A percentile compares a stretch with the other conserved stretches of the same genome.
Conservation (phyloP, 1,284 basidiomycete genomes). For the Dichomitus squalens region DNA sequence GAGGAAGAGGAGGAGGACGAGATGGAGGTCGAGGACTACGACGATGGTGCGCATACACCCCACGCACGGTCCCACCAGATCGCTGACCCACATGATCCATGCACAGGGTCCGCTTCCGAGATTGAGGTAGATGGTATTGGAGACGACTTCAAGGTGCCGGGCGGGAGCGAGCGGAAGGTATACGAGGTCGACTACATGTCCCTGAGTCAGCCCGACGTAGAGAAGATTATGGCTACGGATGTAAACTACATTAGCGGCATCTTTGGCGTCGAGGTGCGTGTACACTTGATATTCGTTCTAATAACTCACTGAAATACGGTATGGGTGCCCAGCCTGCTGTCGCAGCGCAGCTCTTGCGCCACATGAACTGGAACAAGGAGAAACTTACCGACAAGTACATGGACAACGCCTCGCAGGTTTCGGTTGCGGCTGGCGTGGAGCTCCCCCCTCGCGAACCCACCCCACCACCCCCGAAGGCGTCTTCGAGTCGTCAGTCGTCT, state of each 20-base stretch:
- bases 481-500: constrained; percentile 22
- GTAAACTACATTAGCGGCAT: constrained; percentile 85
- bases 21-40: constrained; percentile 50
- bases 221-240: constrained; percentile 76
- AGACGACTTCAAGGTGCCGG: constrained; percentile 60
- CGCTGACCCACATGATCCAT: neutral
- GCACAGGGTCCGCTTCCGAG: constrained; percentile 51
- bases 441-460: constrained; percentile 35
- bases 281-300: neutral
- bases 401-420: constrained; percentile 79
- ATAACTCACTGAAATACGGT: constrained; percentile 30
- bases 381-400: constrained; percentile 94
- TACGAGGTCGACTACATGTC: constrained; percentile 82
- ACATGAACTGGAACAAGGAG: constrained; percentile 96
- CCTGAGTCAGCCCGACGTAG: constrained; percentile 72
- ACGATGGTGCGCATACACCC: constrained; percentile 43
- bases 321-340: constrained; percentile 9
- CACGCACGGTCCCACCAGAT: constrained; percentile 6
- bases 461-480: constrained; percentile 25
- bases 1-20: constrained; percentile 72
- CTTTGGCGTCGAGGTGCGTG: constrained; percentile 75
- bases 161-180: constrained; percentile 63
- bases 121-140: constrained; percentile 65
- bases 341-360: constrained; percentile 82
- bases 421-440: constrained; percentile 68